Conservation (phyloP, 139 green algal species). For the Klebsormidium nitens region DNA sequence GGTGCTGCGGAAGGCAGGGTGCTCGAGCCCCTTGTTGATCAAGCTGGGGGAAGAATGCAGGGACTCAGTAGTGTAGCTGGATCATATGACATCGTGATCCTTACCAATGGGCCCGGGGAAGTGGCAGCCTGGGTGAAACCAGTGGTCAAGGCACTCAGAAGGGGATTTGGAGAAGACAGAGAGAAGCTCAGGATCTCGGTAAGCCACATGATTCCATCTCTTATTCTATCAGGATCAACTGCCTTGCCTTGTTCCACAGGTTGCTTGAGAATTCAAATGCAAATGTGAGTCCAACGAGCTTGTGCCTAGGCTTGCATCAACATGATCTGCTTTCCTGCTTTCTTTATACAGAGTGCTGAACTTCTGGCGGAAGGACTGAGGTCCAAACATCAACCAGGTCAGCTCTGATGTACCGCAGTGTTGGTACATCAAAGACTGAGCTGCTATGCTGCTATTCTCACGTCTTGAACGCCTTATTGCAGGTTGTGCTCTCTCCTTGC, state of each 20-base stretch:
- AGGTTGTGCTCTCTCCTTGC: conserved; percentile 36
- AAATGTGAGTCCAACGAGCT: background rate
- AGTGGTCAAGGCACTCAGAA: conserved; percentile 15
- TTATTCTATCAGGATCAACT: background rate
- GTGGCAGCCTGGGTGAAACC: conserved; percentile 33
- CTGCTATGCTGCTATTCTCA: background rate
- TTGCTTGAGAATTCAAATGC: background rate
- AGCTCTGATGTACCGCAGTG: too few species aligned
- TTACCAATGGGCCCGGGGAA: conserved; percentile 41
- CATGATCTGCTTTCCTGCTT: background rate
- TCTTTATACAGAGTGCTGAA: background rate
- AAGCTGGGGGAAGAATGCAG: too few species aligned
- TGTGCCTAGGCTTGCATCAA: background rate
- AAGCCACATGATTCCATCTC: background rate
- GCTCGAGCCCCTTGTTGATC: too few species aligned
- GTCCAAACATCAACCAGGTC: too few species aligned
- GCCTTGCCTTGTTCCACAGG: background rate
- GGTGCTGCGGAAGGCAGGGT: too few species aligned
- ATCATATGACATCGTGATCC: conserved; percentile 34
- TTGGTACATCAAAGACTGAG: background rate
- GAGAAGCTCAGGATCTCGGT: conserved; percentile 28
- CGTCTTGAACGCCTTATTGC: background rate
- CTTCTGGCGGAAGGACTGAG: background rate
- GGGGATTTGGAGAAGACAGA: conserved; percentile 14
- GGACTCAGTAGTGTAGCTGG: too few species aligned